Conservation (phyloP, 169 alveolate genomes). For the Plasmodium relictum region DNA sequence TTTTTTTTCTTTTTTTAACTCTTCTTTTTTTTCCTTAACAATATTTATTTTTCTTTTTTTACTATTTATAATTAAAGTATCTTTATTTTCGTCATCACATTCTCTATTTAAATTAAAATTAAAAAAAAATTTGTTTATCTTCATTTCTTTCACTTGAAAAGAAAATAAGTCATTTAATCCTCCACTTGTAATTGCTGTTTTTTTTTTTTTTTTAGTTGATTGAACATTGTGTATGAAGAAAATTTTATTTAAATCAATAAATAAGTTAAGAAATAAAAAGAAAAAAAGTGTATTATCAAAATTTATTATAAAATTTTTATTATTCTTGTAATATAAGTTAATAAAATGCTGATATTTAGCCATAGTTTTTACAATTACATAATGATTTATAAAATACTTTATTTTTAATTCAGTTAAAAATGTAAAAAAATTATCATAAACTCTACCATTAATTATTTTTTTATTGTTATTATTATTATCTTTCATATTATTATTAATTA, state of each 20-base stretch:
- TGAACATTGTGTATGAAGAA: slow-evolving; percentile 21
- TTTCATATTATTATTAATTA: slow-evolving; percentile 9
- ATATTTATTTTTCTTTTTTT: background rate
- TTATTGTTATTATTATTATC: slow-evolving; percentile 14
- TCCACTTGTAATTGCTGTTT: too few relatives aligned
- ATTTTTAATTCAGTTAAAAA: slow-evolving; percentile 50
- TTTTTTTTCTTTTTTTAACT: slow-evolving; percentile 4
- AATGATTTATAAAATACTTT: slow-evolving; percentile 67
- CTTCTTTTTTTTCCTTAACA: slow-evolving; percentile 4
- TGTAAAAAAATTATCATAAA: slow-evolving; percentile 29
- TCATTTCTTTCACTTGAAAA: too few relatives aligned
- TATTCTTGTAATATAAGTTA: slow-evolving; percentile 27
- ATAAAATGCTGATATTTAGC: slow-evolving; percentile 46
- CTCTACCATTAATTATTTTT: slow-evolving; percentile 2
- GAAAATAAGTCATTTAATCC: too few relatives aligned
- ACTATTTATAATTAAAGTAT: too few relatives aligned
- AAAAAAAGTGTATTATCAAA: background rate
- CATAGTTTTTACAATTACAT: slow-evolving; percentile 41
- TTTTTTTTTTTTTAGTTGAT: too few relatives aligned
- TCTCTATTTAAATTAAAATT: too few relatives aligned
- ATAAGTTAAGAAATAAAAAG: slow-evolving; percentile 42
- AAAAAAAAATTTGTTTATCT: too few relatives aligned
- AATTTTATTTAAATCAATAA: slow-evolving; percentile 60
- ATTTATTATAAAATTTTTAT: background rate
- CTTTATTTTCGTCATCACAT: too few relatives aligned